phyloP scores from a whole-genome alignment of 23 red algal genomes.

The Gracilaria domingensis region DNA sequence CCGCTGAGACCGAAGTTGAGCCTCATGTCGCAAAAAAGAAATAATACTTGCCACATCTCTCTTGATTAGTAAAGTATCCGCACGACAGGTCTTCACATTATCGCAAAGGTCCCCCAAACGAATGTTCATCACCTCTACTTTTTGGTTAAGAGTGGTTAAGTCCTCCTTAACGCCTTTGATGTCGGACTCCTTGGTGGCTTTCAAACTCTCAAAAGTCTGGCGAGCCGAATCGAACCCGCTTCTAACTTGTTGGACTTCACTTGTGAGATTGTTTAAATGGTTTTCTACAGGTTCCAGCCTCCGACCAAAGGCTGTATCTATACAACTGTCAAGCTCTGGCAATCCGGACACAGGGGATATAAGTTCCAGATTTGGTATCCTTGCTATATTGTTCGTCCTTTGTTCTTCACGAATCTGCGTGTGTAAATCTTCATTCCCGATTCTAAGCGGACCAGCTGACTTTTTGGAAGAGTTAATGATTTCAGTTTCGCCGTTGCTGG shows the following conservation, averaged over 20 bases:
- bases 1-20: background rate
- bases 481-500: background rate
- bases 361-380: background rate
- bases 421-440: background rate
- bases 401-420: background rate
- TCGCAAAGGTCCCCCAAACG: background rate
- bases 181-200: background rate
- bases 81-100: background rate
- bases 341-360: slow-evolving; percentile 15
- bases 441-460: background rate
- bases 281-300: slow-evolving; percentile 14
- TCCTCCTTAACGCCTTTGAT: background rate
- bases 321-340: background rate
- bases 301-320: slow-evolving; percentile 1
- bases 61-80: slow-evolving; percentile 4
- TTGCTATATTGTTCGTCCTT: background rate
- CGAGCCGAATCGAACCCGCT: slow-evolving; percentile 19
- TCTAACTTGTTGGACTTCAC: background rate
- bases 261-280: background rate
- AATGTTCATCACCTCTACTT: background rate
- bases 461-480: background rate
- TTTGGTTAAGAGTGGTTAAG: background rate
- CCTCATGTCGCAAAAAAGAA: background rate
- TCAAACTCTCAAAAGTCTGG: background rate
- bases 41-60: background rate